Evolutionary conservation across 1,139 yeast genomes (phyloP).

Genomic region (Diutina catenulata): DNA sequence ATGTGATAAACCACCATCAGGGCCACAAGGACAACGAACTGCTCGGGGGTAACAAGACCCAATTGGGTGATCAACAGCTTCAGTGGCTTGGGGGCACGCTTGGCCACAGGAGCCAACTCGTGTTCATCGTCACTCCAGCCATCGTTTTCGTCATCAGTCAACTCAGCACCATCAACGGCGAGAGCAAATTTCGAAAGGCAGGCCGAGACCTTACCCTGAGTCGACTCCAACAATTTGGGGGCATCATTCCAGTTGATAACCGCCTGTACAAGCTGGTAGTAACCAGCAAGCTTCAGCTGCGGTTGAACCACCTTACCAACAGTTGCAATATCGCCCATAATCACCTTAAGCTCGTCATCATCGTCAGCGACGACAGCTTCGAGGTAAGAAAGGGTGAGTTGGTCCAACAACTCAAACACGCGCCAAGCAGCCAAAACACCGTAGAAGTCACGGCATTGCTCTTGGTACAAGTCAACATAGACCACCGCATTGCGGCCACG

Average conservation of each 20-base stretch:
- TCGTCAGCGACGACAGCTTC: neutral
- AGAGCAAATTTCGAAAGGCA: neutral
- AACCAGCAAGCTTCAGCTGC: neutral
- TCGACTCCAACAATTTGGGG: neutral
- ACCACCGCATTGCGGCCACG: neutral
- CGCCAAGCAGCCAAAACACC: neutral
- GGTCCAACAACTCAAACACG: neutral
- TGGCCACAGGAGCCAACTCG: neutral
- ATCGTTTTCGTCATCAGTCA: slow-evolving; percentile 4
- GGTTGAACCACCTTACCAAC: neutral
- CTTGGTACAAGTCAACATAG: neutral
- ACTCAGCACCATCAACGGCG: slow-evolving; percentile 3
- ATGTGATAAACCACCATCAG: slow-evolving; percentile 1
- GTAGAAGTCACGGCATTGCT: neutral
- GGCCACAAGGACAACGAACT: neutral
- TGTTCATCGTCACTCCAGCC: slow-evolving; percentile 1
- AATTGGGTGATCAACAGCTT: neutral
- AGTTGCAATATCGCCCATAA: neutral
- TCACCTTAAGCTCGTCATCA: slow-evolving; percentile 1
- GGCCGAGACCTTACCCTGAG: neutral
- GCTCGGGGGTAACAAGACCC: slow-evolving; percentile 1
- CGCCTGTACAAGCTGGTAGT: neutral
- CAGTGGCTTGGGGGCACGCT: neutral
- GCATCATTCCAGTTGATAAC: neutral
- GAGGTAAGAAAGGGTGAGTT: neutral